Evolutionary conservation across 345 rosid species (phyloP).

Genomic region (Balakata baccata): DNA sequence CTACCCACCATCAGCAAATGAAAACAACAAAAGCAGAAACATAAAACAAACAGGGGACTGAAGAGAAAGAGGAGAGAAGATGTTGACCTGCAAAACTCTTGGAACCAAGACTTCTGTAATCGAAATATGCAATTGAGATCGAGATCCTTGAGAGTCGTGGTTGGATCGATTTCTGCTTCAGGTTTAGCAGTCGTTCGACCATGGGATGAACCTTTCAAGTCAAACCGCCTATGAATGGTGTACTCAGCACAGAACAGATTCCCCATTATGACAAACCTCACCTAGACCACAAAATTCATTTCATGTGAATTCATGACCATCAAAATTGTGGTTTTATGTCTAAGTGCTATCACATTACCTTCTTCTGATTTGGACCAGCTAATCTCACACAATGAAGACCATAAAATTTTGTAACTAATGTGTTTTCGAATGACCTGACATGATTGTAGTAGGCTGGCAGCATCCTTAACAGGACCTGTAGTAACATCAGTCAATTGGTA

Average conservation of each 20-base stretch:
- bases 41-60: too few species aligned
- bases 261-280: conserved; percentile 90
- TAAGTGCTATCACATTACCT: conserved; percentile 41
- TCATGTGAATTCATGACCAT: not conserved
- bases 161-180: conserved; percentile 82
- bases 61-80: not conserved
- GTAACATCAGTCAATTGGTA: not conserved
- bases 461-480: conserved; percentile 92
- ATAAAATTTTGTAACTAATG: conserved; percentile 83
- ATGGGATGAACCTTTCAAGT: conserved; percentile 95
- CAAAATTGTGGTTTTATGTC: conserved; percentile 2
- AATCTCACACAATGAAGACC: conserved; percentile 96
- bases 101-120: conserved; percentile 71
- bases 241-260: conserved; percentile 76
- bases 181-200: conserved; percentile 84
- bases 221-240: conserved; percentile 81
- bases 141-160: conserved; percentile 91
- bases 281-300: conserved; percentile 41
- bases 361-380: conserved; percentile 76
- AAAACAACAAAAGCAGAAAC: too few species aligned
- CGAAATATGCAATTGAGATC: conserved; percentile 80
- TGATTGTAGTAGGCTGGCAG: conserved; percentile 92
- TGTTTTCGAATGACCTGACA: conserved; percentile 82
- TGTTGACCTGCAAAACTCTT: conserved; percentile 81
- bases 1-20: too few species aligned